phyloP scores from a whole-genome alignment of 805 yeast genomes.

The Maudiozyma pseudohumilis region DNA sequence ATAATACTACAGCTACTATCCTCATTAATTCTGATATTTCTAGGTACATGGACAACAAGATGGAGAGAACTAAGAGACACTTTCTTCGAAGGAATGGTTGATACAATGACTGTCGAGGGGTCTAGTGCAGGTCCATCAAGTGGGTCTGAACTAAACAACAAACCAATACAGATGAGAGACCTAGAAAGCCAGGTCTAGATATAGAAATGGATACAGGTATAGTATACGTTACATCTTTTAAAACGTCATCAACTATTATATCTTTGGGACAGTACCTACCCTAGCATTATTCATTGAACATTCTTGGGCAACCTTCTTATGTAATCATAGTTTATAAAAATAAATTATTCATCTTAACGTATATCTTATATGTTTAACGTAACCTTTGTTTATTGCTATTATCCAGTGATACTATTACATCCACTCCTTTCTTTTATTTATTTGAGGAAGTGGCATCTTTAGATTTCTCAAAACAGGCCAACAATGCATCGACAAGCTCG shows the following conservation, averaged over 20 bases:
- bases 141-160: neutral
- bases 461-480: constrained; percentile 6
- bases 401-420: too few species aligned
- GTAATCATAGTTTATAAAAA: neutral
- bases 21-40: constrained; percentile 54
- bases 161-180: constrained; percentile 11
- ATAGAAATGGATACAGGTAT: too few species aligned
- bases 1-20: constrained; percentile 71
- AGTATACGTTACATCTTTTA: too few species aligned
- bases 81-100: constrained; percentile 76
- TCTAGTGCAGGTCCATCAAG: neutral
- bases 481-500: constrained; percentile 21
- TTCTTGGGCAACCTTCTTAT: neutral
- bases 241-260: neutral
- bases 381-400: neutral
- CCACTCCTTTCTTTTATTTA: too few species aligned
- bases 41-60: constrained; percentile 84
- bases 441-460: neutral
- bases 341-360: neutral
- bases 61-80: constrained; percentile 88
- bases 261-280: too few species aligned
- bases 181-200: too few species aligned
- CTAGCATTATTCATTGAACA: neutral
- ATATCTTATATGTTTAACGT: neutral
- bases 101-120: constrained; percentile 16